These are phyloP conservation scores for Wolfiporia cocos DNA, from an alignment of 1,284 basidiomycete species.

Conservation along the genomic window DNA sequence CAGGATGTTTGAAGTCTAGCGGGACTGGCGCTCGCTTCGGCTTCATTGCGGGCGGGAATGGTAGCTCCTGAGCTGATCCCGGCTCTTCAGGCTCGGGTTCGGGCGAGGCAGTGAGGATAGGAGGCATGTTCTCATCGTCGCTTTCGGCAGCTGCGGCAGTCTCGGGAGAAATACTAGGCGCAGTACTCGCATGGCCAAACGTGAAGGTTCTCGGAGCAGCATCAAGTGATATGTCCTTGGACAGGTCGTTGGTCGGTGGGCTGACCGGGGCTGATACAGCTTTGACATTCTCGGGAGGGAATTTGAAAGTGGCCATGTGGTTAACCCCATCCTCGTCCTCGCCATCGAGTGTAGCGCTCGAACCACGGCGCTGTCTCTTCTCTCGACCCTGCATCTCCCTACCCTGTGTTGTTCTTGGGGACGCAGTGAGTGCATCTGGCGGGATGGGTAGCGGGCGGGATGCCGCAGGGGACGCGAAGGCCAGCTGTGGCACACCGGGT, in stretches of 20 bases:
- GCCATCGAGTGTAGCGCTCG: slow-evolving; percentile 33
- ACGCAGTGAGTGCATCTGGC: slow-evolving; percentile 15
- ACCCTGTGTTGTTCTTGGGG: slow-evolving; percentile 16
- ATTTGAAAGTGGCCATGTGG: slow-evolving; percentile 69
- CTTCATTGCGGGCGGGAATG: slow-evolving; percentile 32
- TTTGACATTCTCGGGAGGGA: slow-evolving; percentile 55
- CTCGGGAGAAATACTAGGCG: slow-evolving; percentile 11
- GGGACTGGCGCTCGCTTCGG: slow-evolving; percentile 71
- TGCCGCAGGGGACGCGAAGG: slow-evolving; percentile 27
- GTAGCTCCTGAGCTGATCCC: slow-evolving; percentile 23
- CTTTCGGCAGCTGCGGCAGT: slow-evolving; percentile 16
- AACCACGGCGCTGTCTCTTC: slow-evolving; percentile 61
- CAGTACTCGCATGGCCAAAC: slow-evolving; percentile 39
- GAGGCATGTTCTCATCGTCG: slow-evolving; percentile 17
- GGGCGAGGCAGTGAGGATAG: slow-evolving; percentile 5
- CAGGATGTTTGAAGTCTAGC: slow-evolving; percentile 72
- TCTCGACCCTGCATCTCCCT: slow-evolving; percentile 60
- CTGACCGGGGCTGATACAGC: slow-evolving; percentile 39
- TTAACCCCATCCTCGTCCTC: slow-evolving; percentile 39
- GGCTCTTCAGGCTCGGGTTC: slow-evolving; percentile 6
- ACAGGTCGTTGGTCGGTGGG: slow-evolving; percentile 25
- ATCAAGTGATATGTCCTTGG: slow-evolving; percentile 24
- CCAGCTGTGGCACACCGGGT: slow-evolving; percentile 53
- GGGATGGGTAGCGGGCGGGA: slow-evolving; percentile 29
- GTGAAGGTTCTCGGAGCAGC: slow-evolving; percentile 54